These are phyloP conservation scores for Ophiostoma fasciatum DNA, from an alignment of 2,329 filamentous ascomycete species.

Conservation along the genomic window DNA sequence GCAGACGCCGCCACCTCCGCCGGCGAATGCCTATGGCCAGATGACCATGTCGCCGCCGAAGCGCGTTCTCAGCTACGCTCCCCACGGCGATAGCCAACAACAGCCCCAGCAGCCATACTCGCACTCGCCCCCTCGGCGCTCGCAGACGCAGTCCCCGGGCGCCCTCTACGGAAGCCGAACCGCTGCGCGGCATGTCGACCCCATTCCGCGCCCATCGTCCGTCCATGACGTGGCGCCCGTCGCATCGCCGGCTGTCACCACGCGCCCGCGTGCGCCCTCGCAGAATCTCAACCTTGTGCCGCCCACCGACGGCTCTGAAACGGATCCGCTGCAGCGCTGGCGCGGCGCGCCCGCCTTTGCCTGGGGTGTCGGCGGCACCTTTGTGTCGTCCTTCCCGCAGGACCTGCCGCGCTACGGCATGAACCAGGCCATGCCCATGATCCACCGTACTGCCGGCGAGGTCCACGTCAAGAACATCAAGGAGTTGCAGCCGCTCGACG, in stretches of 20 bases:
- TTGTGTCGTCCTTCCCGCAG: constrained; percentile 78
- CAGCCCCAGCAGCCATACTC: background rate
- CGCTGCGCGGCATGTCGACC: constrained; percentile 21
- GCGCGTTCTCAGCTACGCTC: constrained; percentile 36
- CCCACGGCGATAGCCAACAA: constrained; percentile 23
- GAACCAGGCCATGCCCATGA: constrained; percentile 56
- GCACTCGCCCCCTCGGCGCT: constrained; percentile 42
- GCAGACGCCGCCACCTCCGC: constrained; percentile 33
- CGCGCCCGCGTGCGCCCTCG: constrained; percentile 35
- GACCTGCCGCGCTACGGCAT: constrained; percentile 76
- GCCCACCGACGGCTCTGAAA: constrained; percentile 49
- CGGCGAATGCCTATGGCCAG: constrained; percentile 21
- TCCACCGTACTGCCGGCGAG: constrained; percentile 70
- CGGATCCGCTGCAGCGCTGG: constrained; percentile 78
- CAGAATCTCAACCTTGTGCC: constrained; percentile 42
- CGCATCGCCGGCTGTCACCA: no score
- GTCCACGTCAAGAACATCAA: constrained; percentile 65
- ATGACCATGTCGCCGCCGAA: constrained; percentile 42
- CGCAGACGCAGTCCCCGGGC: constrained; percentile 48
- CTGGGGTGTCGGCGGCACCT: constrained; percentile 74
- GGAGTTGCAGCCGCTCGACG: constrained; percentile 54
- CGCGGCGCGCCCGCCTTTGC: constrained; percentile 73
- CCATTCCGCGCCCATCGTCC: constrained; percentile 38
- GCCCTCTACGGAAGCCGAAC: constrained; percentile 26
- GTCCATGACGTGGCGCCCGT: constrained; percentile 32